Percentiles rank a stretch among this genome's conserved stretches.
Conservation (phyloP, 2,329 filamentous ascomycete genomes). For the Colletotrichum endophyticum region DNA sequence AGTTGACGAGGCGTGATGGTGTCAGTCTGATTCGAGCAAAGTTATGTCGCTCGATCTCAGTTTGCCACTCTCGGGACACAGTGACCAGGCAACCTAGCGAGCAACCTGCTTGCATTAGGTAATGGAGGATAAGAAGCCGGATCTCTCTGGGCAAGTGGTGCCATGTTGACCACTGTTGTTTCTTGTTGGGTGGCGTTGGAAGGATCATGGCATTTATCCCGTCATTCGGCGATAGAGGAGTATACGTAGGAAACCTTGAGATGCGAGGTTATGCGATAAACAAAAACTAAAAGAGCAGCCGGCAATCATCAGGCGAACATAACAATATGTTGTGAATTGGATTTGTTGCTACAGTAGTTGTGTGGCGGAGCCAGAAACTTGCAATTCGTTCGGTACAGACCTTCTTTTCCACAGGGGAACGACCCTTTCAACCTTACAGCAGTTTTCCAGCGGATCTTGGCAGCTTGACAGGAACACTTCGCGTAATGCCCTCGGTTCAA, state of each 20-base stretch:
- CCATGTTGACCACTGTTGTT: background rate
- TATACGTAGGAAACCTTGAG: background rate
- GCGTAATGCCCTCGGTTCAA: background rate
- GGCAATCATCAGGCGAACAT: background rate
- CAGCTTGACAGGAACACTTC: background rate
- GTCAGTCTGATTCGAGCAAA: conserved; percentile 35
- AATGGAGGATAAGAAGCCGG: conserved; percentile 26
- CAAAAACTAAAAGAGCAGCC: background rate
- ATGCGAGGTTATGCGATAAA: background rate
- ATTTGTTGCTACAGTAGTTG: background rate
- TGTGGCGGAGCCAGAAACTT: background rate
- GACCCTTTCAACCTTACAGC: background rate
- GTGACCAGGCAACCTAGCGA: conserved; percentile 27
- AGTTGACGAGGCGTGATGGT: conserved; percentile 29
- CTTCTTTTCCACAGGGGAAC: background rate
- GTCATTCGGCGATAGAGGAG: background rate
- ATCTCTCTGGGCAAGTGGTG: conserved; percentile 27
- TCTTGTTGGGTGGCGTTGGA: background rate
- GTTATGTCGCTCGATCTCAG: conserved; percentile 29
- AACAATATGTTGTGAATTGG: background rate
- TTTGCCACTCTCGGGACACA: conserved; percentile 36
- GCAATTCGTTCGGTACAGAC: background rate
- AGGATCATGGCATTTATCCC: background rate
- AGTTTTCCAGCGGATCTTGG: background rate
- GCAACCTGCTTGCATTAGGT: conserved; percentile 25